Evolutionary conservation across 2,329 filamentous ascomycete species (phyloP).

Genomic region (Akanthomyces lecanii): DNA sequence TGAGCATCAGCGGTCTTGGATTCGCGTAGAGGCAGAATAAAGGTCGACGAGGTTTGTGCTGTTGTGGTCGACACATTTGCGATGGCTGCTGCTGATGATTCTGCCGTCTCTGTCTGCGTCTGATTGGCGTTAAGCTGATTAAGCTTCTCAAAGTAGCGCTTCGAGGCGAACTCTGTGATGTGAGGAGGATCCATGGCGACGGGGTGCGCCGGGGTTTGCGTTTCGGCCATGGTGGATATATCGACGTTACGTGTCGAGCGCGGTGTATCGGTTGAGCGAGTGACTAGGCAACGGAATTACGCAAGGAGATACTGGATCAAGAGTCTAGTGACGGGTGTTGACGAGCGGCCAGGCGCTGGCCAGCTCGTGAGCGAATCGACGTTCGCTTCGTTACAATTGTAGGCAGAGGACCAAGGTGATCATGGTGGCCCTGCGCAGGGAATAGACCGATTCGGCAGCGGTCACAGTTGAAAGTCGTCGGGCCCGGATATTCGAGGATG

Average conservation of each 20-base stretch:
- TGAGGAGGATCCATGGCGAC: constrained; percentile 57
- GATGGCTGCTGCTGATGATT: constrained; percentile 21
- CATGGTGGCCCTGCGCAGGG: constrained; percentile 12
- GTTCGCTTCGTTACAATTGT: constrained; percentile 10
- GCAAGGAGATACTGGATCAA: constrained; percentile 18
- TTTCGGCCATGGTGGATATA: constrained; percentile 31
- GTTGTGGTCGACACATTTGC: constrained; percentile 23
- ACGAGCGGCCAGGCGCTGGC: constrained; percentile 15
- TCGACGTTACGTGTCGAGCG: constrained; percentile 1
- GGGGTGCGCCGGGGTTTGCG: constrained; percentile 23
- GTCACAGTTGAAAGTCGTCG: neutral
- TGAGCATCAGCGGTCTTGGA: constrained; percentile 32
- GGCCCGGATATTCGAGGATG: neutral
- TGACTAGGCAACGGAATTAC: constrained; percentile 19
- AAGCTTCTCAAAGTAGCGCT: constrained; percentile 60
- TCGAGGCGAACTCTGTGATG: constrained; percentile 62
- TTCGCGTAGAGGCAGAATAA: constrained; percentile 48
- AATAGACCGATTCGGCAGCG: neutral
- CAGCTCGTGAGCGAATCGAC: constrained; percentile 17
- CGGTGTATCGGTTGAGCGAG: constrained; percentile 22
- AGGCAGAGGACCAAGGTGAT: constrained; percentile 9
- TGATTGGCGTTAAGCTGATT: constrained; percentile 49
- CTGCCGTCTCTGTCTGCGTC: constrained; percentile 31
- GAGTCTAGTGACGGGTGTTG: neutral
- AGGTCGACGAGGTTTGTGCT: constrained; percentile 35